phyloP scores from a whole-genome alignment of 2,329 filamentous ascomycete genomes.

The Colletotrichum karsti region DNA sequence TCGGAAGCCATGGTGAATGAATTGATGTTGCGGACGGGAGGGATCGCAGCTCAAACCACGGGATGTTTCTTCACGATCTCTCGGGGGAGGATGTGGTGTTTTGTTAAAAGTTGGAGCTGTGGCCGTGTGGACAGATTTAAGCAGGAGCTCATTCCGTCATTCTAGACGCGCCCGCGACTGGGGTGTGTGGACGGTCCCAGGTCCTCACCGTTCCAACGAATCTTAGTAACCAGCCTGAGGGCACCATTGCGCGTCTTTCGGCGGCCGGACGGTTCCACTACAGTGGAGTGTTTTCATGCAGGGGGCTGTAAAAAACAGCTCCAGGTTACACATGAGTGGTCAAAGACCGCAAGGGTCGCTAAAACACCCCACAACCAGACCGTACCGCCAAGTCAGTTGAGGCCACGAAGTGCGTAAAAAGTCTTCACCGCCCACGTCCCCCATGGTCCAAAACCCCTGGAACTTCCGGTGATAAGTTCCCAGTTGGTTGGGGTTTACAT shows the following conservation, averaged over 20 bases:
- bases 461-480: not conserved
- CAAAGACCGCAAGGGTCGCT: not conserved
- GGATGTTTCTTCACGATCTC: not conserved
- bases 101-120: not conserved
- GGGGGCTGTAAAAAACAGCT: slow-evolving; percentile 15
- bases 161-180: not conserved
- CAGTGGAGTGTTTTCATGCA: not conserved
- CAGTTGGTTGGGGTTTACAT: not conserved
- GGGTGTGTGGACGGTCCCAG: not conserved
- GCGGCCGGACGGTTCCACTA: not conserved
- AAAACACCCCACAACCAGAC: not conserved
- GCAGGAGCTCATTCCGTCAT: slow-evolving; percentile 22
- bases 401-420: slow-evolving; percentile 24
- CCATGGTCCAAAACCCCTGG: not conserved
- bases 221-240: too few species aligned
- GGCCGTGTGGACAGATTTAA: slow-evolving; percentile 28
- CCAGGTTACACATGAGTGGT: not conserved
- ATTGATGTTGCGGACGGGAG: not conserved
- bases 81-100: not conserved
- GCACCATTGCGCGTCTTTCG: slow-evolving; percentile 11
- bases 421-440: slow-evolving; percentile 27
- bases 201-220: not conserved
- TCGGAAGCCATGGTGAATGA: slow-evolving; percentile 30
- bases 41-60: slow-evolving; percentile 3
- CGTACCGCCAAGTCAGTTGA: slow-evolving; percentile 19